Conservation (phyloP, 140 eudicot species). For the Erigeron philadelphicus region DNA sequence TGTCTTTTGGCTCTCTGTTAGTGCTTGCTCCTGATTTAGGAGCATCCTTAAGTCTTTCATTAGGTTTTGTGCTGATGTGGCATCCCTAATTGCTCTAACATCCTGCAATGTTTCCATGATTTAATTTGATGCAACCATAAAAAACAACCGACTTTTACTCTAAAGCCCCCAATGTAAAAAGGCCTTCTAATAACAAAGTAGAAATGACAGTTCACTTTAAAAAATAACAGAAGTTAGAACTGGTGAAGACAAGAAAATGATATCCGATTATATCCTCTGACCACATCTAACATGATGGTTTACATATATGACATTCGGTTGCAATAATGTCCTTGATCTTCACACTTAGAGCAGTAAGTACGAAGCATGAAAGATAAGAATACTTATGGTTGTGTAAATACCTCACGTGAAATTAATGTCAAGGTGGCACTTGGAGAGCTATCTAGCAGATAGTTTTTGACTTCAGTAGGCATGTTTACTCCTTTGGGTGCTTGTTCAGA, state of each 20-base stretch:
- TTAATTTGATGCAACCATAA: background rate
- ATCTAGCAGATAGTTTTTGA: constrained; percentile 6
- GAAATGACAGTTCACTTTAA: too few species aligned
- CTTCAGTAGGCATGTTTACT: background rate
- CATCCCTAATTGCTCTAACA: background rate
- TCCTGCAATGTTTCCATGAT: constrained; percentile 3
- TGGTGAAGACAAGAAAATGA: background rate
- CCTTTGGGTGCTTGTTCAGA: background rate
- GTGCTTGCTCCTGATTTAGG: background rate
- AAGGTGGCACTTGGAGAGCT: background rate
- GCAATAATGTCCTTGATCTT: background rate
- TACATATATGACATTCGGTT: background rate
- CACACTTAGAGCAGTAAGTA: background rate
- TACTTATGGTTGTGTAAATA: background rate
- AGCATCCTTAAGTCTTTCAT: background rate
- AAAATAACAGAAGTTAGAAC: background rate
- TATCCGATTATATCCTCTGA: background rate
- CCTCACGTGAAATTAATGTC: constrained; percentile 14
- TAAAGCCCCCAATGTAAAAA: too few species aligned
- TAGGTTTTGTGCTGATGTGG: background rate
- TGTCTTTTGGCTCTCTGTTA: background rate
- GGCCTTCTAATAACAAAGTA: too few species aligned
- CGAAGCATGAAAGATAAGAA: background rate
- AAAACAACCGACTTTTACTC: background rate
- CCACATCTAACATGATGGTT: background rate